Base-by-base conservation (phyloP, 2,329 filamentous ascomycete genomes). In the Exophiala sideris region DNA sequence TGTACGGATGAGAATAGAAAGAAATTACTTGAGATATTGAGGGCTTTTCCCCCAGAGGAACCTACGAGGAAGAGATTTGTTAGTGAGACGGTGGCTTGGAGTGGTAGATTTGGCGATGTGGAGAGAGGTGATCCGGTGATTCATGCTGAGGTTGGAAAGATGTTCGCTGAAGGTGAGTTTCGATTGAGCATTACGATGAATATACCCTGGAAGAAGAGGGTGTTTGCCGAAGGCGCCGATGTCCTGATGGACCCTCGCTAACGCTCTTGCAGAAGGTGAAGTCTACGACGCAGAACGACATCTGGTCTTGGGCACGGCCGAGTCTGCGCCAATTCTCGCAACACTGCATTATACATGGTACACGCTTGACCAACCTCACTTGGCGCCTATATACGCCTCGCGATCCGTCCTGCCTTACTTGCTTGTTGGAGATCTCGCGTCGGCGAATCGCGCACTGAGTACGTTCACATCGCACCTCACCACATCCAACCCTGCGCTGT, bases 281-380 rank as follows among this genome's bases (percentile, higher is more conserved):
- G 82, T 87, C 21, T 95, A 96, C 76, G 91, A 96, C 56, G 94
- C 95, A 11, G 95, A 99, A 73, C 83, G 85, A 64, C 94, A 99
- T 71, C 79, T 99, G 51, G 45, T 64, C 18, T 52, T 64, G 12
- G 95, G 94, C 57, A 97, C 91, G 8, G 88, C 87, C 64, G 91
- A 95, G 71, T 96, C 91, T 0, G 82, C 91, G 35, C 85, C 90
- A 63, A 79, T 88, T 9, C 81, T 99, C 50, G 85, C 86, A 45
- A 83, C 84, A 63, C 81, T 97, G 73, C 90, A 97, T 71, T 97
- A 95, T 71, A 80, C 85, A 47, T 99, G 94, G 94, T 99, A 97
- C 77, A 85, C 82, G 58, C 84, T 91, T 66, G 89, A 95, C 71
- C 89, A 92, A 48, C 83, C 89, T 2, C 91, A 96, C 69, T 91